Conservation (phyloP, 768 basidiomycete species). For the Tulasnella sp. region DNA sequence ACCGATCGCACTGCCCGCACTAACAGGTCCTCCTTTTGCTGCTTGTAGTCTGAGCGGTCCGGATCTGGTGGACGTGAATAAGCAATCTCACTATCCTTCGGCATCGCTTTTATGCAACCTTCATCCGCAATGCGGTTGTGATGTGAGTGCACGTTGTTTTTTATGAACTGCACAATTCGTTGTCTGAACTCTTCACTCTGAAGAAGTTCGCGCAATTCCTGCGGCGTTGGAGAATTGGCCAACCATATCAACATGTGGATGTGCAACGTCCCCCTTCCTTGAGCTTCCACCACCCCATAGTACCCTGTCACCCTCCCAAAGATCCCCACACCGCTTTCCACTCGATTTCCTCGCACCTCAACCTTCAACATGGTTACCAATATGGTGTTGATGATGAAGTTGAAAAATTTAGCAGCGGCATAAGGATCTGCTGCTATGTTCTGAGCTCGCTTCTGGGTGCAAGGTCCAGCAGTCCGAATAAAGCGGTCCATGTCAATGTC, state of each 20-base stretch:
- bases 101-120: conserved; percentile 21
- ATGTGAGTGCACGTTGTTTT: conserved; percentile 25
- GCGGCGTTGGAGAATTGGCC: conserved; percentile 26
- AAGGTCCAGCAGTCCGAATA: conserved; percentile 21
- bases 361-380: conserved; percentile 28
- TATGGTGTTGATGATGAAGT: conserved; percentile 26
- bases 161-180: conserved; percentile 24
- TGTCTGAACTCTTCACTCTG: conserved; percentile 15
- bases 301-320: conserved; percentile 27
- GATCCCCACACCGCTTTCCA: conserved; percentile 23
- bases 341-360: conserved; percentile 17
- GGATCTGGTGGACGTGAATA: conserved; percentile 30
- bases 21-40: conserved; percentile 16
- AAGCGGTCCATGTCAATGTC: conserved; percentile 35
- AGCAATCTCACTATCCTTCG: conserved; percentile 21
- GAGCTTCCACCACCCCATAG: conserved; percentile 33
- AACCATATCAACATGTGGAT: conserved; percentile 34
- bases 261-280: conserved; percentile 30
- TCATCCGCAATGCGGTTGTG: conserved; percentile 18
- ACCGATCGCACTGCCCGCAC: conserved; percentile 20
- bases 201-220: conserved; percentile 21
- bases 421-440: conserved; percentile 35
- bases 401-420: conserved; percentile 33
- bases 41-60: conserved; percentile 19
- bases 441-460: conserved; percentile 14